phyloP scores from a whole-genome alignment of 1,139 yeast genomes.

The Yamadazyma taylorii region DNA sequence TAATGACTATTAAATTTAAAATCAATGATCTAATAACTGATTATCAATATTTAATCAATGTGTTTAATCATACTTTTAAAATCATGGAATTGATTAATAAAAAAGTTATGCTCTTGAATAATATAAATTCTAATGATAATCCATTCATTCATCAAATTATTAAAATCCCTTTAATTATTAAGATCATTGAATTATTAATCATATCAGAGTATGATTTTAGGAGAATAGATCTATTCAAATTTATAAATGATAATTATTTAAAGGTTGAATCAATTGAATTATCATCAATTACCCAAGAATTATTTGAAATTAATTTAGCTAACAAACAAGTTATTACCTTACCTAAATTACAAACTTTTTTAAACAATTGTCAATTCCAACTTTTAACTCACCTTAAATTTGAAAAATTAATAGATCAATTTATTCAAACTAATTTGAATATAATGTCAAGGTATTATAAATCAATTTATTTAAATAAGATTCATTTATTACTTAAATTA shows the following conservation, averaged over 20 bases:
- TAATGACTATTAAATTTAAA: constrained; percentile 13
- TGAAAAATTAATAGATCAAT: constrained; percentile 22
- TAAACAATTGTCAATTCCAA: constrained; percentile 13
- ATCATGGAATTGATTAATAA: constrained; percentile 40
- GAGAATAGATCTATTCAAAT: constrained; percentile 27
- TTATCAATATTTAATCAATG: constrained; percentile 27
- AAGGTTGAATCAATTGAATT: constrained; percentile 1
- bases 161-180: constrained; percentile 17
- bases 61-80: constrained; percentile 16
- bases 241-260: constrained; percentile 17
- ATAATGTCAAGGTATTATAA: constrained; percentile 30
- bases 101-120: constrained; percentile 30
- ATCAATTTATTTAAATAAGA: constrained; percentile 22
- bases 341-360: constrained; percentile 18
- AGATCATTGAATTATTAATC: constrained; percentile 31
- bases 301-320: constrained; percentile 10
- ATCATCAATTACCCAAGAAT: constrained; percentile 3
- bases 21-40: constrained; percentile 28
- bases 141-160: constrained; percentile 5
- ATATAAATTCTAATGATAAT: constrained; percentile 9
- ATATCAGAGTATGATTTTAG: constrained; percentile 37
- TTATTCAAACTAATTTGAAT: constrained; percentile 33
- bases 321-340: constrained; percentile 20
- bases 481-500: constrained; percentile 12
- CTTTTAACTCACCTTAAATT: constrained; percentile 16